Evolutionary conservation across 331 rosid species (phyloP).

Genomic region (Stylosanthes scabra): DNA sequence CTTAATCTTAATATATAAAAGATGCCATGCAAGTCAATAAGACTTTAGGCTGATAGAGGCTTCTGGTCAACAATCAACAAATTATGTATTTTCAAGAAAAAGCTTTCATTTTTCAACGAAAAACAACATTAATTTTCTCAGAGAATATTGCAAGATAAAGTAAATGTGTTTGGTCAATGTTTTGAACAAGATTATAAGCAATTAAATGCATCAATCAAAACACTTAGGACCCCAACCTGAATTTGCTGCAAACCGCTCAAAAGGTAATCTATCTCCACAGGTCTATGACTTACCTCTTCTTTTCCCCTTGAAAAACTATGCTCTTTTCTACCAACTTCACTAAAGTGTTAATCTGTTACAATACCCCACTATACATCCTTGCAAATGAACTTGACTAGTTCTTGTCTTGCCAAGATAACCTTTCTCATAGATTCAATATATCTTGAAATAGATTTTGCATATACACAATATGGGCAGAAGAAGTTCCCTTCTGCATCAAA

Average conservation of each 20-base stretch:
- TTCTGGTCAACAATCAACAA: neutral
- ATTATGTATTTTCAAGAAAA: neutral
- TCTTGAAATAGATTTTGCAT: conserved; percentile 59
- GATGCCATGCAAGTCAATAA: neutral
- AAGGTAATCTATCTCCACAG: too few relatives aligned
- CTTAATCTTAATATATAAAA: neutral
- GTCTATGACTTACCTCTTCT: too few relatives aligned
- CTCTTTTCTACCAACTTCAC: conserved; percentile 40
- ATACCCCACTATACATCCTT: conserved; percentile 30
- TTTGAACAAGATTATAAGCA: too few relatives aligned
- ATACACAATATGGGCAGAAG: conserved; percentile 79
- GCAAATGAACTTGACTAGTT: conserved; percentile 47
- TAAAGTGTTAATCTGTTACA: conserved; percentile 23
- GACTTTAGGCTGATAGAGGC: neutral
- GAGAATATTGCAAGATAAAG: too few relatives aligned
- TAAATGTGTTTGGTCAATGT: too few relatives aligned
- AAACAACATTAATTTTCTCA: too few relatives aligned
- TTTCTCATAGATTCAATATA: conserved; percentile 67
- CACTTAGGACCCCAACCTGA: too few relatives aligned
- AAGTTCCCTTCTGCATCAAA: conserved; percentile 50
- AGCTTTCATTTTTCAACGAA: too few relatives aligned
- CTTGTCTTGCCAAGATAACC: conserved; percentile 57
- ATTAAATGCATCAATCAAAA: too few relatives aligned
- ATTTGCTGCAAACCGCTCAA: too few relatives aligned
- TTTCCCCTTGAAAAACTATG: conserved; percentile 27